Evolutionary conservation across 2,329 filamentous ascomycete genomes (phyloP), one percentile per base, ranked within the genome.

Genomic region (Pseudofabraea citricarpa): DNA sequence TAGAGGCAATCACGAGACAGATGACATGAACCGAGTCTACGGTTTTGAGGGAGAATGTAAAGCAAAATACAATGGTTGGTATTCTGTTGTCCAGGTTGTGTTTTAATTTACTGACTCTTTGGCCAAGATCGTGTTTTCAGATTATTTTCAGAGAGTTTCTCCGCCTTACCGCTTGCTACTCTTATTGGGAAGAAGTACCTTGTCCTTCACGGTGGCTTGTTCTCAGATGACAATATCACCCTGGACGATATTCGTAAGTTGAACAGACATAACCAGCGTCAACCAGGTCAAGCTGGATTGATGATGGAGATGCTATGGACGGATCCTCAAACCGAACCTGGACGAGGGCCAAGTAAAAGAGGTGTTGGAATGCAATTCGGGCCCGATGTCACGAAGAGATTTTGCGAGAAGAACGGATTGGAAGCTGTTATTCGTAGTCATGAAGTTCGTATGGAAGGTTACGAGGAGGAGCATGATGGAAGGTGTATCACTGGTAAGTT

Each of bases 261-360:
- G 45, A 84, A 97, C 67, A 77, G 91, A 53, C 90, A 96, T 69
- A 82, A 79, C 63, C 93, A 97, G 68, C 79, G 88, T 49, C 91
- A 97, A 60, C 91, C 93, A 3, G 93, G 93, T 23, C 93, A 98
- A 65, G 72, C 86, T 38, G 93, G 93, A 12, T 71, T 98, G 57
- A 98, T 98, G 93, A 98, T 98, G 93, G 93, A 98, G 69, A 98
- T 98, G 93, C 78, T 98, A 36, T 98, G 93, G 93, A 97, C 93
- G 1, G 93, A 98, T 62, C 93, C 93, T 3, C 93, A 98, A 64
- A 77, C 86, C 1, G 75, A 82, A 55, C 83, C 86, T 21, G 93
- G 93, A 41, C 83, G 93, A 55, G 89, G 90, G 7, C 93, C 93
- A 35, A 95, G 90, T 73, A 98, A 98, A 75, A 81, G 93, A 62